phyloP scores from a whole-genome alignment of 345 rosid species.

The Clarkia xantiana region DNA sequence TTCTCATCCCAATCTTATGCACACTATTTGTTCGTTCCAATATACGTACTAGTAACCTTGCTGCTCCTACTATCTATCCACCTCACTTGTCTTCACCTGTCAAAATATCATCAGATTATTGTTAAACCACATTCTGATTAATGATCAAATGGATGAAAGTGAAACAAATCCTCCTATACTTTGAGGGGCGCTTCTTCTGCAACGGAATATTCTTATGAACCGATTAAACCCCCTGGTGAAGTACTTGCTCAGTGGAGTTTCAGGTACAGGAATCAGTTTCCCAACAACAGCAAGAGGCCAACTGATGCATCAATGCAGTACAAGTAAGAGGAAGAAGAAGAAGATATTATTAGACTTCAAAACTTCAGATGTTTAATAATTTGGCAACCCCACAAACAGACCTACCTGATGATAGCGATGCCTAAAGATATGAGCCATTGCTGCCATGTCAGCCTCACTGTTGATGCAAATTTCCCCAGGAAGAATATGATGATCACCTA shows the following conservation, averaged over 20 bases:
- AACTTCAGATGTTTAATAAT: not conserved
- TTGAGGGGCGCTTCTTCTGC: not conserved
- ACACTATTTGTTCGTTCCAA: too few species aligned
- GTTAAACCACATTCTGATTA: too few species aligned
- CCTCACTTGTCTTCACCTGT: too few species aligned
- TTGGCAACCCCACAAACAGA: too few species aligned
- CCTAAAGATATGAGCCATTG: conserved; percentile 54
- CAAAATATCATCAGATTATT: too few species aligned
- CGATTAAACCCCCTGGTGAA: not conserved
- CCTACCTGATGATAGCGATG: conserved; percentile 69
- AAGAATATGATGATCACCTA: conserved; percentile 68
- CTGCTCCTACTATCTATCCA: too few species aligned
- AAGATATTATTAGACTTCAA: not conserved
- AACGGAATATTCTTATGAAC: not conserved
- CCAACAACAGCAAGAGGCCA: conserved; percentile 85
- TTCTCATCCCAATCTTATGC: too few species aligned
- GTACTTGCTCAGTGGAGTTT: conserved; percentile 28
- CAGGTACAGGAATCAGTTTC: conserved; percentile 62
- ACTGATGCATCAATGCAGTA: conserved; percentile 18
- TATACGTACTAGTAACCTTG: too few species aligned
- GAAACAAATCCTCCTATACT: too few species aligned
- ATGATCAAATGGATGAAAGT: too few species aligned
- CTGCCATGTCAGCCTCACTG: conserved; percentile 68
- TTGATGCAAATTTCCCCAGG: conserved; percentile 71
- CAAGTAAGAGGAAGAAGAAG: not conserved